Base-by-base conservation (phyloP, 208 protist species). In the Wallacemonas collosoma region DNA sequence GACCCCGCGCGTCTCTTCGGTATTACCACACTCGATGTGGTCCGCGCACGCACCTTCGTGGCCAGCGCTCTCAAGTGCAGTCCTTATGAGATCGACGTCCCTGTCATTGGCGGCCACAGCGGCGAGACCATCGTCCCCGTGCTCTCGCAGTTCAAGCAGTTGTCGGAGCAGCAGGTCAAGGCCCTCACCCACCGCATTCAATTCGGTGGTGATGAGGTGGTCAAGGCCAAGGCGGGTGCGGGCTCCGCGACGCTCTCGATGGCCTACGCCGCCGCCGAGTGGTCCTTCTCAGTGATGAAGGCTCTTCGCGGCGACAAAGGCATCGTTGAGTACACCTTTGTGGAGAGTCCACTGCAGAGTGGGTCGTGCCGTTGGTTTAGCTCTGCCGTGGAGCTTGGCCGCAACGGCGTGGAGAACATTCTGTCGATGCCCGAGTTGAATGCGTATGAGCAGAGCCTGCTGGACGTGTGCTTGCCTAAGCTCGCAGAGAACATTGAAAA, bases 51-150 rank as follows among this genome's bases (percentile, higher is more conserved):
- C 62, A 94, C 89, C 36, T 96, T 96, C 73, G 83, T 93, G 8
- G 84, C 82, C 11, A 83, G 89, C 77, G 86, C 85, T 3, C 81
- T 86, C 47, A 79, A 80, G 2, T 53, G 50, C 41, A 87, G 70
- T 44, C 83, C 86, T 38, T 82, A 82, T 67, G 89, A 91, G 45
- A 64, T 93, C 12, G 70, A 93, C 53, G 85, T 95, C 1, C 90
- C 93, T 11, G 97, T 99, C 36, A 82, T 99, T 70, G 97, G 97
- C 50, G 97, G 97, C 8, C 97, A 99, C 82, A 95, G 94, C 69
- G 94, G 95, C 40, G 81, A 89, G 55, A 98, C 95, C 64, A 99
- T 99, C 75, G 82, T 99, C 39, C 97, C 94, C 45, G 79, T 98
- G 43, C 83, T 98, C 62, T 98, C 94, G 14, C 83, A 81, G 62